Evolutionary conservation across 2,329 filamentous ascomycete species (phyloP).

Genomic region (Hawksworthiomyces lignivorus): DNA sequence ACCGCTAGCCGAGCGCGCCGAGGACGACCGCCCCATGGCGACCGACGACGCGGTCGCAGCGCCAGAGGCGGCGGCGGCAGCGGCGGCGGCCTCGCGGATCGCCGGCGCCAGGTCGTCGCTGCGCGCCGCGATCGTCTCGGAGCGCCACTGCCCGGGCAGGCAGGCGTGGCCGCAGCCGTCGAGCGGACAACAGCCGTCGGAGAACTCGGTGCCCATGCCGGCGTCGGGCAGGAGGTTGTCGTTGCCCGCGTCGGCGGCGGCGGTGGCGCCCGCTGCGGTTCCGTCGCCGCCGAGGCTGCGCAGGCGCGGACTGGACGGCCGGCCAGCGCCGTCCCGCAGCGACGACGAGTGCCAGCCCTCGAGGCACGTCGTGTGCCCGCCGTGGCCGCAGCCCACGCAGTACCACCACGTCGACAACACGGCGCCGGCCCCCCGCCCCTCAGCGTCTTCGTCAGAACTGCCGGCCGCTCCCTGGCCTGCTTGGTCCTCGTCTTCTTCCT

Average conservation of each 20-base stretch:
- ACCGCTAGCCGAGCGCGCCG: no score
- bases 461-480: not conserved
- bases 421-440: conserved; percentile 17
- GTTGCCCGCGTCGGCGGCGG: conserved; percentile 17
- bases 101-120: conserved; percentile 46
- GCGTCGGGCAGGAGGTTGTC: conserved; percentile 13
- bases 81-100: conserved; percentile 29
- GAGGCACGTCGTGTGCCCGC: conserved; percentile 54
- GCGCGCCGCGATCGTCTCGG: conserved; percentile 35
- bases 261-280: no score
- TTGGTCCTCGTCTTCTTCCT: not conserved
- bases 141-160: conserved; percentile 48
- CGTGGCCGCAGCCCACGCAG: conserved; percentile 55
- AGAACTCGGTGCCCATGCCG: conserved; percentile 25
- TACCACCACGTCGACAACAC: conserved; percentile 51
- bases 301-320: not conserved
- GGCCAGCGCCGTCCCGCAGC: not conserved
- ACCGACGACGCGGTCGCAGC: conserved; percentile 3
- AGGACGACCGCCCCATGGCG: no score
- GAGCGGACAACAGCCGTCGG: conserved; percentile 55
- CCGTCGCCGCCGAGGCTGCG: no score
- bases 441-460: not conserved
- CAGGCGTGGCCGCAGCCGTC: conserved; percentile 59
- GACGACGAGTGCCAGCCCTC: conserved; percentile 45
- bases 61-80: conserved; percentile 13